Conservation (phyloP, 495 filamentous ascomycete genomes). For the Hypomontagnella submonticulosa region DNA sequence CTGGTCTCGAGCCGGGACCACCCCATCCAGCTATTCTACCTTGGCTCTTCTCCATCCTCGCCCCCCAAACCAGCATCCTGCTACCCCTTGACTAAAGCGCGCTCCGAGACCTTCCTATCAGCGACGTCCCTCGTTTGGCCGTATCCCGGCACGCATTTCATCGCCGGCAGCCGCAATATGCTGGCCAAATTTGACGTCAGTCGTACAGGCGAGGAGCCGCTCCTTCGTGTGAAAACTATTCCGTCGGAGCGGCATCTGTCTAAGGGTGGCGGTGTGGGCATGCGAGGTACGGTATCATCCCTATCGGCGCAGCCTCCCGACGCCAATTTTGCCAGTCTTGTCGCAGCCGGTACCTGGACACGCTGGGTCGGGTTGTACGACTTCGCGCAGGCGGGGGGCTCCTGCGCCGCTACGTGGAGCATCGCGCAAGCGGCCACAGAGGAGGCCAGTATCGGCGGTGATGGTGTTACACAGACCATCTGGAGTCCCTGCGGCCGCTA, state of each 20-base stretch:
- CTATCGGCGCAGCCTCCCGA: constrained; percentile 57
- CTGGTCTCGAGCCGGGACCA: constrained; percentile 75
- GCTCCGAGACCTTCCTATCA: constrained; percentile 82
- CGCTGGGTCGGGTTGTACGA: constrained; percentile 82
- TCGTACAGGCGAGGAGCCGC: constrained; percentile 68
- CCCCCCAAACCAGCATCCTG: constrained; percentile 63
- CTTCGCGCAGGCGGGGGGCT: constrained; percentile 66
- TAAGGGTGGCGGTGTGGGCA: constrained; percentile 77
- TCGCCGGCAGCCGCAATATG: constrained; percentile 78
- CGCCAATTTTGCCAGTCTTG: constrained; percentile 55
- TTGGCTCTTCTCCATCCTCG: constrained; percentile 40
- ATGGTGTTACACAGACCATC: constrained; percentile 76
- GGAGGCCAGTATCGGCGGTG: constrained; percentile 61
- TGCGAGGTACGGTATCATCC: constrained; percentile 84
- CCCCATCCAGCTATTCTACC: constrained; percentile 75
- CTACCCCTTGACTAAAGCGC: constrained; percentile 77
- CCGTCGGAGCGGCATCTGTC: constrained; percentile 76
- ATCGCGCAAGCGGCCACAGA: constrained; percentile 54
- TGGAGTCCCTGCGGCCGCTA: constrained; percentile 93
- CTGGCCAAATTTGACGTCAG: constrained; percentile 83
- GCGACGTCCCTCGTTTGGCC: constrained; percentile 80
- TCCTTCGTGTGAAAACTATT: constrained; percentile 74
- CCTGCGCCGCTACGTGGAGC: constrained; percentile 74
- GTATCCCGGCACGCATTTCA: constrained; percentile 66
- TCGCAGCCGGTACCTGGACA: constrained; percentile 87